phyloP scores from a whole-genome alignment of 2,329 filamentous ascomycete species.

The Alternaria dauci region DNA sequence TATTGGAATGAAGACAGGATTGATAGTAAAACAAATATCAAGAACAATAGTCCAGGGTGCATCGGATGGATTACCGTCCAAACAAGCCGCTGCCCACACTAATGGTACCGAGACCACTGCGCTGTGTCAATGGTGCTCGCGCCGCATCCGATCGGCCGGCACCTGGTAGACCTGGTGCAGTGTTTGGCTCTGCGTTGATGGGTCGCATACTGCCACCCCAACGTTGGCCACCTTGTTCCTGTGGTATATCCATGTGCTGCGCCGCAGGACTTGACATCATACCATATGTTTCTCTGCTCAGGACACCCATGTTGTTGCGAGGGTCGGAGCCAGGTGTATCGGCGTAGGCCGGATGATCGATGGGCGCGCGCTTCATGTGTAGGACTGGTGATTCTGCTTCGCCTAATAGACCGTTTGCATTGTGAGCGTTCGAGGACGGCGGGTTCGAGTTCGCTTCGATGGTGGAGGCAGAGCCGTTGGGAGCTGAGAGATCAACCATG shows the following conservation, averaged over 20 bases:
- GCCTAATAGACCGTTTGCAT: constrained; percentile 36
- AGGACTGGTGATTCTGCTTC: constrained; percentile 51
- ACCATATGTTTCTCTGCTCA: constrained; percentile 41
- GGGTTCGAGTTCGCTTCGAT: constrained; percentile 52
- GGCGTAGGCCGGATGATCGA: constrained; percentile 34
- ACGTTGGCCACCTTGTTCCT: constrained; percentile 38
- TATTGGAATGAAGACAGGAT: constrained; percentile 1
- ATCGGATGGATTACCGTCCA: constrained; percentile 32
- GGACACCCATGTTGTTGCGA: constrained; percentile 33
- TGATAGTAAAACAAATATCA: constrained; percentile 11
- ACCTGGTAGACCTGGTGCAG: constrained; percentile 29
- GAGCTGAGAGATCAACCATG: constrained; percentile 44
- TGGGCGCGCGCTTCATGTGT: constrained; percentile 49
- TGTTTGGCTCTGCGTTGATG: constrained; percentile 23
- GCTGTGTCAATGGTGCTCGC: constrained; percentile 39
- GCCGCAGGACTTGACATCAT: constrained; percentile 43
- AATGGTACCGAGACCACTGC: constrained; percentile 41
- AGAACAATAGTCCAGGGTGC: constrained; percentile 7
- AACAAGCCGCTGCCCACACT: constrained; percentile 46
- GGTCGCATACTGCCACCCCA: constrained; percentile 35
- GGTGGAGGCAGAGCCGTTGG: constrained; percentile 51
- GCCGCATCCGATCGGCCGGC: constrained; percentile 33
- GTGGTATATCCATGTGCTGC: constrained; percentile 33
- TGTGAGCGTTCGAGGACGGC: constrained; percentile 44
- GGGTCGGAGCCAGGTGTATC: constrained; percentile 41